A percentile compares a stretch with the other conserved stretches of the same genome.
Conservation (phyloP, 331 rosid species). For the Stylosanthes scabra region DNA sequence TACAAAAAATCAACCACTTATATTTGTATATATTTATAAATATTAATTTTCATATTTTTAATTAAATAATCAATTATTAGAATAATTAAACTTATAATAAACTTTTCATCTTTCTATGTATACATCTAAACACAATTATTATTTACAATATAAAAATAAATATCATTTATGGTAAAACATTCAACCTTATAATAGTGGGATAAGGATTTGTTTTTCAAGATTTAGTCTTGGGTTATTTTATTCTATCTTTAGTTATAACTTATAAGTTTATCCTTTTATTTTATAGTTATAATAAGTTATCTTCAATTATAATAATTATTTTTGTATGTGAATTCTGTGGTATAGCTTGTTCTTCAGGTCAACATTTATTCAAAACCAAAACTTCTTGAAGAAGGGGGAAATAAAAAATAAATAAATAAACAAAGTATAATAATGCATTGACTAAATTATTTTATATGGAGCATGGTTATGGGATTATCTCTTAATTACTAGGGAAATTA, state of each 20-base stretch:
- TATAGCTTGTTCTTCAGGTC: neutral
- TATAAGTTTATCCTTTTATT: neutral
- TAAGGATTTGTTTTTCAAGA: too few species aligned
- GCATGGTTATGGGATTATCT: slow-evolving; percentile 19
- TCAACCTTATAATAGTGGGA: too few species aligned
- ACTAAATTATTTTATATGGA: neutral
- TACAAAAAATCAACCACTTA: too few species aligned
- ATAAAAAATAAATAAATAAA: neutral
- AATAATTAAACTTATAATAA: too few species aligned
- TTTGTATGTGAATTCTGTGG: neutral
- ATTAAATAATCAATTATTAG: too few species aligned
- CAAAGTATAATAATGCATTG: neutral
- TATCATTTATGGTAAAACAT: too few species aligned
- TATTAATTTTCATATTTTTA: too few species aligned
- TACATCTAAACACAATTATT: too few species aligned
- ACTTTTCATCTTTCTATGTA: too few species aligned
- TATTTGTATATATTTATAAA: too few species aligned
- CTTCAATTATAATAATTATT: neutral
- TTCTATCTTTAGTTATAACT: neutral
- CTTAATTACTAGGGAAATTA: neutral
- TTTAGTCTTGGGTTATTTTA: neutral
- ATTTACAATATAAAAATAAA: too few species aligned
- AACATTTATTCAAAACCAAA: neutral
- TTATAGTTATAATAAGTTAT: neutral
- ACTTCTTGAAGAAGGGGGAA: neutral